phyloP scores from a whole-genome alignment of 139 green algal species.

The Chlorella sorokiniana region DNA sequence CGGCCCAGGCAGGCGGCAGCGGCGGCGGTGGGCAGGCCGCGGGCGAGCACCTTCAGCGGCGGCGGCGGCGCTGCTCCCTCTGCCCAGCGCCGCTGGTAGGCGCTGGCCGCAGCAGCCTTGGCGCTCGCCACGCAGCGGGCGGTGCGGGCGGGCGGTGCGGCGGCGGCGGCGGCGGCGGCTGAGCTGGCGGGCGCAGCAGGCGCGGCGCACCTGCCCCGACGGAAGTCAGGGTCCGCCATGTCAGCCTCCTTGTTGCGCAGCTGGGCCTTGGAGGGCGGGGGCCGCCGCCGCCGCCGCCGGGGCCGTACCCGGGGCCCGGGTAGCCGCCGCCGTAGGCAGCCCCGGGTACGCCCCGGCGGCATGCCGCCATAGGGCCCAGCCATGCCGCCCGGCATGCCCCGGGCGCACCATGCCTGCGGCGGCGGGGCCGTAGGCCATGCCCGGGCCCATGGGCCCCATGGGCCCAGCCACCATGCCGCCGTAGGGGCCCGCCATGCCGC shows the following conservation, averaged over 20 bases:
- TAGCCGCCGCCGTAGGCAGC: conserved; percentile 1
- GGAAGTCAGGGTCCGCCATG: conserved; percentile 55
- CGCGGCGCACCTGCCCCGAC: conserved; percentile 20
- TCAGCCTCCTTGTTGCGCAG: conserved; percentile 54
- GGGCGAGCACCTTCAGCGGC: no score
- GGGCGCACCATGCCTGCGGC: not conserved
- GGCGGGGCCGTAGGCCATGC: conserved; percentile 9
- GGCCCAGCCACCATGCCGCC: no score
- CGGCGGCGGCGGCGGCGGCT: no score
- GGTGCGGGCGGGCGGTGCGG: no score
- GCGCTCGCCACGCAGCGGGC: no score
- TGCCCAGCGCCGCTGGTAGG: no score
- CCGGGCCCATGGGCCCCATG: conserved; percentile 19
- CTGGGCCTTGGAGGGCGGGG: conserved; percentile 43
- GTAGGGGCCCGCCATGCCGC: not conserved
- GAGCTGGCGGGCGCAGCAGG: no score
- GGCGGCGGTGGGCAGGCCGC: not conserved
- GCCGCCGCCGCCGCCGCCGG: not conserved
- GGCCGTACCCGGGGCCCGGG: not conserved
- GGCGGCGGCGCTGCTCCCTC: no score
- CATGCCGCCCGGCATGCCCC: conserved; percentile 2
- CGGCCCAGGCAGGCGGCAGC: no score
- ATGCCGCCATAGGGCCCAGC: not conserved
- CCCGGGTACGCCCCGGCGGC: not conserved
- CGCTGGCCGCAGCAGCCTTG: no score